Base-by-base conservation (phyloP, 148 eudicot genomes). In the Euryodendron excelsum region DNA sequence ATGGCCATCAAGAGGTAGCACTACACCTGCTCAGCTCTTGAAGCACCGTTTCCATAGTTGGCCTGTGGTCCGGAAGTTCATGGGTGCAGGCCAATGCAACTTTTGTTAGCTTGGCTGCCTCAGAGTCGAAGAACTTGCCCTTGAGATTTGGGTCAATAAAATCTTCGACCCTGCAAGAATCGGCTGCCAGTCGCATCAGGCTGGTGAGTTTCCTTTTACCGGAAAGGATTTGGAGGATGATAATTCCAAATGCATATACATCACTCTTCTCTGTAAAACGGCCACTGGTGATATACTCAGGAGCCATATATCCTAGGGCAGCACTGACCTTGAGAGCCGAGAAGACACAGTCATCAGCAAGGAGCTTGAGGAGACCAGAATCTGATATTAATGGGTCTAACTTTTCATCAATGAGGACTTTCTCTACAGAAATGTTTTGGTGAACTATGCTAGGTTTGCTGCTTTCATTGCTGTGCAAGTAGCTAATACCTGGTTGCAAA, bases 301-400 rank as follows among this genome's bases (percentile, higher is more conserved):
- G 99, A 6, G 98, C 98, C 81, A 96, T 83, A 85, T 91, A 96
- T 36, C 99, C 98, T 83, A 96, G 81, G 28, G 98, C 98, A 6
- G 99, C 98, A 44, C 99, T 96, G 67, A 90, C 87, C 75, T 96
- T 96, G 78, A 96, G 87, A 55, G 92, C 95, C 0, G 99, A 96
- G 81, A 85, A 96, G 69, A 92, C 89, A 27, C 87, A 86, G 76
- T 96, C 99, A 70, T 93, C 97, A 0, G 99, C 98, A 52, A 96
- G 93, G 67, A 96, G 96, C 86, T 93, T 89, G 63, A 92, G 88
- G 31, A 96, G 81, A 39, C 98, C 99, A 3, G 93, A 89, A 68
- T 93, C 97, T 4, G 84, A 71, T 80, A 96, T 89, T 52, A 96
- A 47, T 10, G 99, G 93, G 18, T 82, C 88, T 72, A 86, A 87